Evolutionary conservation across 441 rosid genomes (phyloP), one percentile per base, ranked within the genome.

Genomic region (Croton setiger): DNA sequence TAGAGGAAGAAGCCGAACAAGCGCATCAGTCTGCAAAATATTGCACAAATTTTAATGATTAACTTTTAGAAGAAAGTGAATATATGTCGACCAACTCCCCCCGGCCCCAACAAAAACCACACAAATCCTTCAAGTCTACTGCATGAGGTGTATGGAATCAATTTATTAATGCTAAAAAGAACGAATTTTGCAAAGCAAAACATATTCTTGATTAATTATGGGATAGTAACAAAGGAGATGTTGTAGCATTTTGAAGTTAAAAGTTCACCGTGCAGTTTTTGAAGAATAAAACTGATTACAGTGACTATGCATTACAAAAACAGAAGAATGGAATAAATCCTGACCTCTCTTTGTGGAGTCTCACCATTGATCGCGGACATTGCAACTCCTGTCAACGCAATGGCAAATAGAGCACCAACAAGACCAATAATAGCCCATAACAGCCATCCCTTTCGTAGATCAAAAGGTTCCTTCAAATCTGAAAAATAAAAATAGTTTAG

Each of bases 391-490:
- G 80, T 74, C 72, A 80, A 76, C 35, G 80, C 76, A 74, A 86
- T 60, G 68, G 76, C 83, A 52, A 76, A 49, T 35, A 86, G 47
- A 49, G 90, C 94, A 64, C 79, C 81, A 52, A 63, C 72, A 66
- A 88, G 87, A 68, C 94, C 88, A 67, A 82, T 65, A 62, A 75
- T 85, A 27, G 88, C 91, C 94, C 91, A 86, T 66, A 86, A 47
- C 68, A 86, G 75, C 94, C 94, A 88, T 11, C 94, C 94, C 71
- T 58, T 85, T 66, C 69, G 77, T 12, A 81, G 76, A 75, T 82
- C 72, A 77, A 86, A 86, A 73, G 94, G 94, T 56, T 85, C 88
- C 79, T 71, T 88, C 76, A 88, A 74, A 80, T 88, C 94, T 86
- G 80, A 72, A 71, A 77, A 72, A 54, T 41, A 68, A 27, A 0